A percentile compares a stretch with the other conserved stretches of the same genome.
These are phyloP conservation scores for Brasilioporus rufonigricans DNA, from an alignment of 768 basidiomycete species.

Conservation along the genomic window DNA sequence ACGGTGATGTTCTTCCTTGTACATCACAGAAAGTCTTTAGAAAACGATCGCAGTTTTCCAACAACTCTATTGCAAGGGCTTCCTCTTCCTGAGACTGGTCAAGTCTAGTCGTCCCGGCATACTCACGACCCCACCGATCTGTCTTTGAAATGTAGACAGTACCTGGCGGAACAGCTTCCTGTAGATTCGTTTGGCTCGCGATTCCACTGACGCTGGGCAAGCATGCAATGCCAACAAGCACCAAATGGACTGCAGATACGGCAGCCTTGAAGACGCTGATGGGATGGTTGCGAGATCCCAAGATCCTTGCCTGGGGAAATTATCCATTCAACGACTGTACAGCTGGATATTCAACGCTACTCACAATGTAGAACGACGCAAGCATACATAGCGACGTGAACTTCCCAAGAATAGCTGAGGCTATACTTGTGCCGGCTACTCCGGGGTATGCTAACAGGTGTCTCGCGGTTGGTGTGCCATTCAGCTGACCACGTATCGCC, in stretches of 20 bases:
- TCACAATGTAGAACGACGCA: constrained; percentile 60
- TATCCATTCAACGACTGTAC: constrained; percentile 2
- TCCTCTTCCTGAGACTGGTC: constrained; percentile 51
- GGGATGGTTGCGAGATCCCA: constrained; percentile 67
- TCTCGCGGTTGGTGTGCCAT: constrained; percentile 24
- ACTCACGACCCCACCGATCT: constrained; percentile 52
- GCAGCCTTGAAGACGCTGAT: constrained; percentile 65
- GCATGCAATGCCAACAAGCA: constrained; percentile 54
- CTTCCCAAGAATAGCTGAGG: constrained; percentile 42
- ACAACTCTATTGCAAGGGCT: constrained; percentile 43
- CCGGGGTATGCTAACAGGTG: constrained; percentile 73
- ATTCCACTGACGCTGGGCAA: constrained; percentile 36
- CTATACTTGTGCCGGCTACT: constrained; percentile 64
- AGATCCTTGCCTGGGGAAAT: constrained; percentile 53
- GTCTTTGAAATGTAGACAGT: constrained; percentile 56
- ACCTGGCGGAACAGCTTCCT: constrained; percentile 15
- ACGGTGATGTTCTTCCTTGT: constrained; percentile 26
- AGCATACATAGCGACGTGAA: constrained; percentile 49
- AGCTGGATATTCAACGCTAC: constrained; percentile 25
- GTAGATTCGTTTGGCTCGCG: constrained; percentile 4
- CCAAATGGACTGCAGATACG: constrained; percentile 62
- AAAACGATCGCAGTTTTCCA: constrained; percentile 56
- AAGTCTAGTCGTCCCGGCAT: constrained; percentile 49
- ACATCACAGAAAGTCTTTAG: constrained; percentile 38
- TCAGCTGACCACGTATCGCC: constrained; percentile 30